Evolutionary conservation across 371 early-diverging fungal species (phyloP).

Genomic region (Zopfochytrium polystomum): DNA sequence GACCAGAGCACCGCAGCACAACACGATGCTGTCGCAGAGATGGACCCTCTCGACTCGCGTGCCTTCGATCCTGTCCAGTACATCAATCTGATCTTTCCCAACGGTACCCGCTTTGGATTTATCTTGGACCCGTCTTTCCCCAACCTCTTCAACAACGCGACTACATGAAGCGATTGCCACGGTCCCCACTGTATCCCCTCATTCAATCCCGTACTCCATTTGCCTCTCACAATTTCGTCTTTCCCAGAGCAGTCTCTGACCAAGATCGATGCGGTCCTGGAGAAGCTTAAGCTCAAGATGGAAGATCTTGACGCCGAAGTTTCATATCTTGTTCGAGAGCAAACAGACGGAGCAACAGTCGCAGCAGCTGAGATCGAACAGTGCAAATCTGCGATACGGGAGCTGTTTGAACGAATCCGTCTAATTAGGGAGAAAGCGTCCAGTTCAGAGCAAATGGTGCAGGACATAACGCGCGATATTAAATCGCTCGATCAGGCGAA

Average conservation of each 20-base stretch:
- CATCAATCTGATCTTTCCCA: conserved; percentile 80
- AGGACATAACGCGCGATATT: conserved; percentile 93
- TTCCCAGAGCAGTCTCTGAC: conserved; percentile 65
- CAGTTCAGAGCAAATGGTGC: conserved; percentile 82
- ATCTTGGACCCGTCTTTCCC: conserved; percentile 3
- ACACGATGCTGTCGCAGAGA: neutral
- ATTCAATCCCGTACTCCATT: no score
- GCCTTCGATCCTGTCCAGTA: conserved; percentile 72
- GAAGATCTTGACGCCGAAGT: conserved; percentile 61
- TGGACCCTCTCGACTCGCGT: conserved; percentile 65
- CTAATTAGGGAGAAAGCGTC: conserved; percentile 80
- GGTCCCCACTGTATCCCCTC: no score
- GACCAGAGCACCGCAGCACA: neutral
- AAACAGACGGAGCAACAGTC: conserved; percentile 56
- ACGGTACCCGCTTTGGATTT: no score
- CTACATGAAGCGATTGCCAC: no score
- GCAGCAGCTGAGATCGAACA: conserved; percentile 59
- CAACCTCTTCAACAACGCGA: no score
- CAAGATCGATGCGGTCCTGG: conserved; percentile 62
- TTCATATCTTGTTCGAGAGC: conserved; percentile 65
- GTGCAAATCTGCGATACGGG: conserved; percentile 69
- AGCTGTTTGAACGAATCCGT: conserved; percentile 72
- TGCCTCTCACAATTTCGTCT: no score
- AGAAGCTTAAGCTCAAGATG: conserved; percentile 60
- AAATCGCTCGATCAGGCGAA: conserved; percentile 91